Percentiles rank a stretch among this genome's conserved stretches.
Evolutionary conservation across 2,329 filamentous ascomycete species (phyloP).

Genomic region (Aureobasidium sp.): DNA sequence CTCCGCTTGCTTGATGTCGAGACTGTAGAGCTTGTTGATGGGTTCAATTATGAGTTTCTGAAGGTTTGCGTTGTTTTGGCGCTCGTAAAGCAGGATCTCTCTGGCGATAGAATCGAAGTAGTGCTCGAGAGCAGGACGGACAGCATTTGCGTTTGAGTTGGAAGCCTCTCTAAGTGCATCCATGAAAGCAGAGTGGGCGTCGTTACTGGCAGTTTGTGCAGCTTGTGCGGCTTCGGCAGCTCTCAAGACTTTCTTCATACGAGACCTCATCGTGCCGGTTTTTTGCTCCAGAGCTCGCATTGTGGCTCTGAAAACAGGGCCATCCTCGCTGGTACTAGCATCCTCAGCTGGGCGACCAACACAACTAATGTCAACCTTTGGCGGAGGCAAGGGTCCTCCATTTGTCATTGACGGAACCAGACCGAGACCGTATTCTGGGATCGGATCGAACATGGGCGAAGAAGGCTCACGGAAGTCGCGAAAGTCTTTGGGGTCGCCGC

Average conservation of each 20-base stretch:
- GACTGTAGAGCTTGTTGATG: slow-evolving; percentile 79
- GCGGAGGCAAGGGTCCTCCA: slow-evolving; percentile 31
- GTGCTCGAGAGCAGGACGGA: slow-evolving; percentile 94
- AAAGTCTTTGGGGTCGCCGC: slow-evolving; percentile 33
- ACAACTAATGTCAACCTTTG: slow-evolving; percentile 82
- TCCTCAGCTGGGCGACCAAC: slow-evolving; percentile 67
- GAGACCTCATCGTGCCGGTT: slow-evolving; percentile 84
- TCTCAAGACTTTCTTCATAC: slow-evolving; percentile 94
- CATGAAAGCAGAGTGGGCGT: slow-evolving; percentile 74
- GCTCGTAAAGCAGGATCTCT: slow-evolving; percentile 83
- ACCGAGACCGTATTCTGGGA: slow-evolving; percentile 41
- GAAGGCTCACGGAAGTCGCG: slow-evolving; percentile 38
- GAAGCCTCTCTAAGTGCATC: slow-evolving; percentile 82
- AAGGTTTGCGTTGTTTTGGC: slow-evolving; percentile 72
- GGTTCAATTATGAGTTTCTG: slow-evolving; percentile 95
- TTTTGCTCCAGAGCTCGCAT: slow-evolving; percentile 96
- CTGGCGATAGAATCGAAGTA: slow-evolving; percentile 96
- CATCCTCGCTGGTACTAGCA: slow-evolving; percentile 78
- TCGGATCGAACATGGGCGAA: slow-evolving; percentile 42
- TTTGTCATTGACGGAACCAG: slow-evolving; percentile 35
- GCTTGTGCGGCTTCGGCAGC: slow-evolving; percentile 82
- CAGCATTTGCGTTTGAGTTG: slow-evolving; percentile 85
- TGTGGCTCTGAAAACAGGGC: slow-evolving; percentile 89
- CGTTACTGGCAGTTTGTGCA: slow-evolving; percentile 77
- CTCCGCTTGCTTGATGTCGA: slow-evolving; percentile 97